Evolutionary conservation across 2,329 filamentous ascomycete genomes (phyloP), one percentile per base, ranked within the genome.

Genomic region (Sporothrix globosa): DNA sequence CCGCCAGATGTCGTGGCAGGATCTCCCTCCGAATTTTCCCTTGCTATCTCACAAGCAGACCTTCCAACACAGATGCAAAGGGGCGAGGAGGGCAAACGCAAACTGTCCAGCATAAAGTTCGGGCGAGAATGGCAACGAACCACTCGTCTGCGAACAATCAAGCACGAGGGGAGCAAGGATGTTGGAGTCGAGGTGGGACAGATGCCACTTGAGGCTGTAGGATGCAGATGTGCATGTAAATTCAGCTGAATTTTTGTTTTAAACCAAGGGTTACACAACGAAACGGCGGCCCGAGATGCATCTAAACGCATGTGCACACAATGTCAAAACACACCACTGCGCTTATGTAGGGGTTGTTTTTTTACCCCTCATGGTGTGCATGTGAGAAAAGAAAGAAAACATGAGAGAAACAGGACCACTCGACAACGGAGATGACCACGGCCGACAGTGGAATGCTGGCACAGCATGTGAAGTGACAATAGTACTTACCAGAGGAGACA

Each of bases 61-160:
- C 41, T 66, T 19, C 6, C 19, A 6, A 21, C 46, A 11, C 46
- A 11, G 27, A n/a, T 11, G 63, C 7, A 24, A 13, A 48, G 19
- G 24, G 19, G 61, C n/a, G 30, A 52, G 13, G 21, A 54, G 17
- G 44, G 44, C 27, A 53, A 27, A 19, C 4, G 53, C 48, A 60
- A 39, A n/a, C 50, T 44, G 56, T 53, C 19, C n/a, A 19, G 21
- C 44, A 19, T 41, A 56, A 6, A 34, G 10, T 66, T 50, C 60
- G 48, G 24, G 60, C 4, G 65, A 71, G 39, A 48, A 65, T 10
- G 6, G 7, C n/a, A 24, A 56, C 46, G 69, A 65, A 41, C 69
- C 69, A 71, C 65, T 71, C 56, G 69, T 50, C 66, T 71, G 69
- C 52, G 30, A 4, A 54, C 41, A n/a, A 30, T 48, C 13, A 5